These are phyloP conservation scores for Coelastrella sp. DNA, from an alignment of 139 green algal species.

Conservation along the genomic window DNA sequence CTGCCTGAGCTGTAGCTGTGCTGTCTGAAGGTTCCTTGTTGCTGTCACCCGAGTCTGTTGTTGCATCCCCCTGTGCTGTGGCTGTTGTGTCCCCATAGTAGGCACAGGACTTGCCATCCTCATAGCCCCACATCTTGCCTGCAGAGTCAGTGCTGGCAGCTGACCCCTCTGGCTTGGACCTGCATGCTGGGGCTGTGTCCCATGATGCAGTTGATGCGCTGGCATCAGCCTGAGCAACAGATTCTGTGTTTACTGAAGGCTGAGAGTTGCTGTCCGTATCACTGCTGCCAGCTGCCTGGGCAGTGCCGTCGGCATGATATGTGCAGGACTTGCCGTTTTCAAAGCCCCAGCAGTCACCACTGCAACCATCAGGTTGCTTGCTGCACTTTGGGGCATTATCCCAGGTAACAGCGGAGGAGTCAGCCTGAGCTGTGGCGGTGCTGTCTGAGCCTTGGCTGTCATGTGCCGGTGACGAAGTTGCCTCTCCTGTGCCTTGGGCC, in stretches of 20 bases:
- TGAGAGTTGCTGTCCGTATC: neutral
- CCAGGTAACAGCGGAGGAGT: neutral
- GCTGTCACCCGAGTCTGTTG: too few relatives aligned
- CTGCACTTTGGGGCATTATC: neutral
- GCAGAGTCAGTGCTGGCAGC: neutral
- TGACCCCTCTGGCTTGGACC: neutral
- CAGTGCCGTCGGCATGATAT: neutral
- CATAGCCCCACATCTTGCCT: neutral
- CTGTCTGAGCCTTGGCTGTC: neutral
- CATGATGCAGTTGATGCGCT: neutral
- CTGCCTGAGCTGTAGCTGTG: neutral
- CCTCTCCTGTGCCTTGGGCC: too few relatives aligned
- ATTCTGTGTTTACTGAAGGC: neutral
- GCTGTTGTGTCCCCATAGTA: neutral
- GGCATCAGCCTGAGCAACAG: too few relatives aligned
- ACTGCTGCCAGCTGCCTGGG: neutral
- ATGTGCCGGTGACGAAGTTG: too few relatives aligned
- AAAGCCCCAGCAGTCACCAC: neutral
- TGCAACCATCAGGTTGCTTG: neutral
- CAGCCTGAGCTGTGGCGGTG: neutral
- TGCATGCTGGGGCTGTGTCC: neutral
- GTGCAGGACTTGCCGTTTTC: neutral
- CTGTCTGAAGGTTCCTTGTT: too few relatives aligned
- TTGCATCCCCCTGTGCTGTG: neutral
- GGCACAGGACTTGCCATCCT: neutral